Evolutionary conservation across 345 rosid genomes (phyloP), one percentile per base, ranked within the genome.

Genomic region (Rhizophora mangle): DNA sequence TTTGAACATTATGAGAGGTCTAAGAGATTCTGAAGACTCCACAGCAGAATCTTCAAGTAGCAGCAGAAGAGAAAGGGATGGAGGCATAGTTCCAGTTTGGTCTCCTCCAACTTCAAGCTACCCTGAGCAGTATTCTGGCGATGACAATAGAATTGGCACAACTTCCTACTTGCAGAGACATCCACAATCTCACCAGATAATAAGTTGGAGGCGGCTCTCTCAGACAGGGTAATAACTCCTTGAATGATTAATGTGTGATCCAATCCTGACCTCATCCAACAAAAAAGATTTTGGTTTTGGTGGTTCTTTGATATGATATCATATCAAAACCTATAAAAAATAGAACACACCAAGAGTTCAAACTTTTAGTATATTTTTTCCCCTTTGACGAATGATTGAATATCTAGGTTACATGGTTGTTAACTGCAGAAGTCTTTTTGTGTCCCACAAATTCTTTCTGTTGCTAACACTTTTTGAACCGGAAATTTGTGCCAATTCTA

Each of bases 11-110:
- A 63, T 80, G 51, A 67, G 78, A 66, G 92, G 70, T 75, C 68
- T 79, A 55, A 82, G 70, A 68, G 80, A 68, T 72, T 84, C 85
- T 24, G 99, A 91, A 76, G 97, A 95, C 73, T 95, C 96, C 31
- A 87, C 96, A 6, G 95, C 96, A 47, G 97, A 95, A 77, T 95
- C 99, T 34, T 91, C 97, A 1, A 89, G 88, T 74, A 82, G 84
- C 61, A 78, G 76, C 68, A 78, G 96, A 80, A 90, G 97, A 80
- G 97, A 86, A 74, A 82, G 98, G 76, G 95, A 89, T 30, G 97
- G 65, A 71, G 97, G 93, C 39, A 78, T 91, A 11, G 97, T 94
- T 70, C 97, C 99, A 2, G 96, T 89, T 60, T 95, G 99, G 99
- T 88, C 97, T 56, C 96, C 92, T 20, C 67, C 87, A 67, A 30